Conservation (phyloP, 2,329 filamentous ascomycete species). For the Aspergillus quadrilineatus region DNA sequence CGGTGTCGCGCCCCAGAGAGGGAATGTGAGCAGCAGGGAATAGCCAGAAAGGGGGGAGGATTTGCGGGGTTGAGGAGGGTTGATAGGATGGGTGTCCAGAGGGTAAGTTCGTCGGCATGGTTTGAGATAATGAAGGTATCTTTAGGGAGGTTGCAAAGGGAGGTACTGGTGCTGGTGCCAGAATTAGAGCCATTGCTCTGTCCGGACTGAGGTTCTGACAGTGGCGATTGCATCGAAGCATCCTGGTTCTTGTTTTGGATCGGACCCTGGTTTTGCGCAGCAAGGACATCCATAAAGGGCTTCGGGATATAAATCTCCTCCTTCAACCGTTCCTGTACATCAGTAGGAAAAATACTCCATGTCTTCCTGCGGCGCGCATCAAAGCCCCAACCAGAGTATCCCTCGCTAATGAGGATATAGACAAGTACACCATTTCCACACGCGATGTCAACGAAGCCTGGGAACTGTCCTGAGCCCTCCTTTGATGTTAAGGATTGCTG, state of each 20-base stretch:
- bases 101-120: constrained; percentile 92
- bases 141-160: constrained; percentile 67
- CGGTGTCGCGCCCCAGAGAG: constrained; percentile 74
- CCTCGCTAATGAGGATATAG: constrained; percentile 75
- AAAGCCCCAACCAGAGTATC: constrained; percentile 84
- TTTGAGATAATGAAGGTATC: constrained; percentile 94
- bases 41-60: constrained; percentile 79
- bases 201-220: neutral
- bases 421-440: constrained; percentile 93
- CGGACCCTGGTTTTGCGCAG: neutral
- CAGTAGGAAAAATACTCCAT: constrained; percentile 69
- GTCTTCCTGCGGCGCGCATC: constrained; percentile 84
- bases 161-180: constrained; percentile 50
- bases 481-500: neutral
- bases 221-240: neutral
- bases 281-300: constrained; percentile 38
- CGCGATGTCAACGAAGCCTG: constrained; percentile 92
- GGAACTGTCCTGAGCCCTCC: constrained; percentile 54
- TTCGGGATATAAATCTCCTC: constrained; percentile 63
- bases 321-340: constrained; percentile 51
- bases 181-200: neutral
- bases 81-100: constrained; percentile 91
- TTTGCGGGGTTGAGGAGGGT: constrained; percentile 56
- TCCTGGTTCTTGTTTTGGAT: neutral
- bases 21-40: constrained; percentile 92